Base-by-base conservation (phyloP, 2,329 filamentous ascomycete species). In the Clonostachys solani region DNA sequence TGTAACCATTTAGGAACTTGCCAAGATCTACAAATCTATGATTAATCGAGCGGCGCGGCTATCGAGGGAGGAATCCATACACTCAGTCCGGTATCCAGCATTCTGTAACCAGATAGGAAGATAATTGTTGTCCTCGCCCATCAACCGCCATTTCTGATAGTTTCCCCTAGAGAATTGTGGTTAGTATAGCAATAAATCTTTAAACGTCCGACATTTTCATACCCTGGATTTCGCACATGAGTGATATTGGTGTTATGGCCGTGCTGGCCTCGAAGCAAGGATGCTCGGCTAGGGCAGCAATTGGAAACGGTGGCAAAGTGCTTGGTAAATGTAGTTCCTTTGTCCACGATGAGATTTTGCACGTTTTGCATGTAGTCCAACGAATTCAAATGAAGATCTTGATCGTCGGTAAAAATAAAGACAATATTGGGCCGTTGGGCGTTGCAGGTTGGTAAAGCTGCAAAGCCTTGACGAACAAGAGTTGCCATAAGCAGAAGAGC, bases 341-440 rank as follows among this genome's bases (percentile, higher is more conserved):
- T 58, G 4, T 76, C 66, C 12, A 68, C 60, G 9, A 84, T 58
- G 46, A 81, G 72, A 49, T 77, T 73, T 45, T 72, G 60, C 1
- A 80, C 64, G 3, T 67, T 56, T 0, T 76, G 77, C 65, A 77
- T 78, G 53, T 81, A 81, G 2, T 73, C 64, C 8, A 83, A 50
- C 1, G 78, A 83, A 43, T 75, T 63, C 50, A 84, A 64, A 48
- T 77, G 73, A 2, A 76, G 58, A 52, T 84, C 81, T 56, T 84
- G 81, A 47, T 84, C 81, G 52, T 84, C 81, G 0, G 80, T 81
- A 29, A 84, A 64, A 49, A 84, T 73, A 55, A 84, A 81, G 42
- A 84, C 64, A 47, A 84, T 73, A 51, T 84, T 84, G 1, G 74
- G 50, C 45, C 13, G 35, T 38, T 38, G 36, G 15, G 36, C 9